A percentile compares a stretch with the other conserved stretches of the same genome.
phyloP scores from a whole-genome alignment of 2,329 filamentous ascomycete species.

The Thermoascus crustaceus region DNA sequence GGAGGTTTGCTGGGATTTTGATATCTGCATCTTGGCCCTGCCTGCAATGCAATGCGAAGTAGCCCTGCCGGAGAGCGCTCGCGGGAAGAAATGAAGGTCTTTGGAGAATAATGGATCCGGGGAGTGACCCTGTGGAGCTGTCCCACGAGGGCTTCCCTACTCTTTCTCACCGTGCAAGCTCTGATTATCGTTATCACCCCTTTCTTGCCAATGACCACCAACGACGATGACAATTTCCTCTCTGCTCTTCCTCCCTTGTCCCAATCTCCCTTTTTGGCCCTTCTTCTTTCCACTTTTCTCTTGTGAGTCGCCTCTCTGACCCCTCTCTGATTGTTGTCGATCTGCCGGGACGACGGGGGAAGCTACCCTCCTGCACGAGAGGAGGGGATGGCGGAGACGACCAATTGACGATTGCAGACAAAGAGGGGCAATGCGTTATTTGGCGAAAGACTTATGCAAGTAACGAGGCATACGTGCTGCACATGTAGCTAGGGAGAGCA shows the following conservation, averaged over 20 bases:
- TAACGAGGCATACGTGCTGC: conserved; percentile 8
- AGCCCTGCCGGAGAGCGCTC: conserved; percentile 35
- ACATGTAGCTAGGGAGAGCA: conserved; percentile 4
- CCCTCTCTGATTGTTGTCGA: conserved; percentile 8
- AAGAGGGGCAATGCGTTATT: conserved; percentile 7
- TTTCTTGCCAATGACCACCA: not conserved
- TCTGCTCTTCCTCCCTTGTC: not conserved
- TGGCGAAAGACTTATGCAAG: conserved; percentile 11
- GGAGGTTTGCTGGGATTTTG: conserved; percentile 31
- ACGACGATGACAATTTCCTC: conserved; percentile 15
- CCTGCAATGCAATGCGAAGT: conserved; percentile 31
- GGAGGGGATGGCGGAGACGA: conserved; percentile 2
- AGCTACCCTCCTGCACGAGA: conserved; percentile 9
- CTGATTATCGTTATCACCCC: not conserved
- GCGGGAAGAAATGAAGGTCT: conserved; percentile 16
- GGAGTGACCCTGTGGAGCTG: conserved; percentile 7
- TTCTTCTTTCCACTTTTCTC: not conserved
- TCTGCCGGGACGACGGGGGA: conserved; percentile 9
- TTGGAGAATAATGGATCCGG: conserved; percentile 1
- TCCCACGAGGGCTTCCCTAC: conserved; percentile 1
- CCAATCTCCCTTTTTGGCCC: not conserved
- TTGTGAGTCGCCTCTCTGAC: conserved; percentile 2
- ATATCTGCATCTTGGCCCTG: conserved; percentile 38
- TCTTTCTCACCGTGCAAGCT: not conserved
- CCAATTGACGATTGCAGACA: conserved; percentile 3